These are phyloP conservation scores for Avena atlantica DNA, from an alignment of 176 grass and related monocot species.

Conservation along the genomic window DNA sequence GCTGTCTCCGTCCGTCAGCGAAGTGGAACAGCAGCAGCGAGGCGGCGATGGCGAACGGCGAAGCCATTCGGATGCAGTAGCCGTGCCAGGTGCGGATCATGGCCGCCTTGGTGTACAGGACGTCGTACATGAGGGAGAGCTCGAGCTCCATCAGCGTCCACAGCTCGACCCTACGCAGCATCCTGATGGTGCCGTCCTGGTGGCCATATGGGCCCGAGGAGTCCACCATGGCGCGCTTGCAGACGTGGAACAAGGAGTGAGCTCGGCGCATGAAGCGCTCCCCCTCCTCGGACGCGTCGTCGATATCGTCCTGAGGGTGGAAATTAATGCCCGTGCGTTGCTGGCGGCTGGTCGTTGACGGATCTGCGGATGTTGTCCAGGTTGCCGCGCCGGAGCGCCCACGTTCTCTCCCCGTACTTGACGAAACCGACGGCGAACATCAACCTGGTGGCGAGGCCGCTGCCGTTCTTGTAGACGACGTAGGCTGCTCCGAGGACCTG, in stretches of 20 bases:
- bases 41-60: background rate
- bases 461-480: no score
- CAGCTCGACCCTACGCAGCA: background rate
- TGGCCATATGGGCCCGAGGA: background rate
- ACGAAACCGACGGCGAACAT: conserved; percentile 11
- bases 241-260: conserved; percentile 13
- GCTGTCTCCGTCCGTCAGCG: background rate
- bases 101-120: background rate
- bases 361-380: conserved; percentile 25
- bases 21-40: background rate
- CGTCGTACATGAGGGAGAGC: background rate
- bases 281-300: no score
- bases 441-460: background rate
- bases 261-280: background rate
- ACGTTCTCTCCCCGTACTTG: conserved; percentile 33
- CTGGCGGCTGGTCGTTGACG: background rate
- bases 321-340: no score
- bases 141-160: conserved; percentile 27
- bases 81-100: no score
- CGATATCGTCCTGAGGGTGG: no score
- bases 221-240: conserved; percentile 29
- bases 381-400: conserved; percentile 28
- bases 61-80: background rate
- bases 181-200: background rate
- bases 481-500: no score